Conservation (phyloP, 2,329 filamentous ascomycete species). For the Kalmusia sp. region DNA sequence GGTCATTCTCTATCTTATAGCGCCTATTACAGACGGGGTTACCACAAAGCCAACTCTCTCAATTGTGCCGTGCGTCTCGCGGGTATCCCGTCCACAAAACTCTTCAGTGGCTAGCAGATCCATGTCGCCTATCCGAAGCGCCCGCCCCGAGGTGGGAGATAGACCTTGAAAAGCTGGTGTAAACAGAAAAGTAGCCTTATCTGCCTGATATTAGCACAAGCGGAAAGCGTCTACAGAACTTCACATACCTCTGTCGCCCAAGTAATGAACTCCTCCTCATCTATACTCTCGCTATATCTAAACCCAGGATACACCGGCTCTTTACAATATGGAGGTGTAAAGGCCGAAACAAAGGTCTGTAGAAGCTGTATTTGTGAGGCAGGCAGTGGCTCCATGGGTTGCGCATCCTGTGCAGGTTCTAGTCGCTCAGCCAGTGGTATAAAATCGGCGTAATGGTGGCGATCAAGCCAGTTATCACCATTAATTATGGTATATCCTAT, state of each 20-base stretch:
- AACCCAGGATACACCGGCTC: constrained; percentile 8
- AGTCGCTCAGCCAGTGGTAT: constrained; percentile 9
- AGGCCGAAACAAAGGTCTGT: constrained; percentile 6
- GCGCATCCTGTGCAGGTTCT: constrained; percentile 7
- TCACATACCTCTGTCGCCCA: constrained; percentile 8
- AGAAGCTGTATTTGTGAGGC: constrained; percentile 9
- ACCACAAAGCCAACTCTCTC: constrained; percentile 7
- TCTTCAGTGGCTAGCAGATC: constrained; percentile 4
- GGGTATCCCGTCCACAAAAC: constrained; percentile 7
- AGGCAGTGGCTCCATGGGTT: constrained; percentile 7
- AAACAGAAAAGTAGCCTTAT: constrained; percentile 5
- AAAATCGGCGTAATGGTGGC: constrained; percentile 6
- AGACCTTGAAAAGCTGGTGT: constrained; percentile 8
- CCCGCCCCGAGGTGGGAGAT: constrained; percentile 3
- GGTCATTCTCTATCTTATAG: constrained; percentile 6
- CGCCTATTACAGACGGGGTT: constrained; percentile 5
- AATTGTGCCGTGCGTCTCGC: constrained; percentile 6
- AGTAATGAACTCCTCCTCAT: constrained; percentile 9
- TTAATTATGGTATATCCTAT: constrained; percentile 3
- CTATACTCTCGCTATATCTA: constrained; percentile 6
- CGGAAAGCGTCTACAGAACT: constrained; percentile 6
- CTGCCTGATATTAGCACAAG: constrained; percentile 8
- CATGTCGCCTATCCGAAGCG: constrained; percentile 3
- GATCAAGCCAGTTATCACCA: constrained; percentile 4
- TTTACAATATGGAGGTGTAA: constrained; percentile 7